Evolutionary conservation across 1,139 yeast species (phyloP).

Genomic region (Kurtzmaniella quercitrusa): DNA sequence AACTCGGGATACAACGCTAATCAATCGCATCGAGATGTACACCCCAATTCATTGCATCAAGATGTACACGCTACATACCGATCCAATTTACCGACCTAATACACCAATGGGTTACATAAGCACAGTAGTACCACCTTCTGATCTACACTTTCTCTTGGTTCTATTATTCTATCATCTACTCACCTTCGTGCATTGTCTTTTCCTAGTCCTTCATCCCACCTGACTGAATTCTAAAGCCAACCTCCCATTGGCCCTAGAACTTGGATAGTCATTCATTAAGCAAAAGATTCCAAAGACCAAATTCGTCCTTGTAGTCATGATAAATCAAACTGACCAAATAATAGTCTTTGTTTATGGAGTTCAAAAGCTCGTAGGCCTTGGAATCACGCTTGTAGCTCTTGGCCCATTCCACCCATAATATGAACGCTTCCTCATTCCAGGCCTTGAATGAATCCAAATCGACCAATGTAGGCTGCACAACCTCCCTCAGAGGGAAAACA

Average conservation of each 20-base stretch:
- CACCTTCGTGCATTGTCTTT: not conserved
- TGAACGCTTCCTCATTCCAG: slow-evolving; percentile 92
- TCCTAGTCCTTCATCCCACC: too few species aligned
- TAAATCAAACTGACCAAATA: slow-evolving; percentile 79
- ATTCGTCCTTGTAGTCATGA: slow-evolving; percentile 74
- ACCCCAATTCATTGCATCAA: not conserved
- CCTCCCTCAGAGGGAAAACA: slow-evolving; percentile 82
- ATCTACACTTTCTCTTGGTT: not conserved
- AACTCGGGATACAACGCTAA: slow-evolving; percentile 10
- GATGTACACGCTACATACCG: too few species aligned
- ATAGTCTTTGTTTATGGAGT: slow-evolving; percentile 56
- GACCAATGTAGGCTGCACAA: slow-evolving; percentile 82
- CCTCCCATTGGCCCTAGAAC: not conserved
- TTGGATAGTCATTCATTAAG: slow-evolving; percentile 23
- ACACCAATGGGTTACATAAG: too few species aligned
- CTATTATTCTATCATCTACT: not conserved
- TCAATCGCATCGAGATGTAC: not conserved
- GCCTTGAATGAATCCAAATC: slow-evolving; percentile 86
- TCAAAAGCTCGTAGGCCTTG: slow-evolving; percentile 56
- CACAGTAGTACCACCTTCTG: too few species aligned
- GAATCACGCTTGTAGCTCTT: slow-evolving; percentile 61
- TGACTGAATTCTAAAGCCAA: not conserved
- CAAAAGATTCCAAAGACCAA: slow-evolving; percentile 73
- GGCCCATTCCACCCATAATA: slow-evolving; percentile 91
- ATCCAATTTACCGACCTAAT: too few species aligned